Conservation (phyloP, 2,329 filamentous ascomycete species). For the Dothideomycetidae sp. region DNA sequence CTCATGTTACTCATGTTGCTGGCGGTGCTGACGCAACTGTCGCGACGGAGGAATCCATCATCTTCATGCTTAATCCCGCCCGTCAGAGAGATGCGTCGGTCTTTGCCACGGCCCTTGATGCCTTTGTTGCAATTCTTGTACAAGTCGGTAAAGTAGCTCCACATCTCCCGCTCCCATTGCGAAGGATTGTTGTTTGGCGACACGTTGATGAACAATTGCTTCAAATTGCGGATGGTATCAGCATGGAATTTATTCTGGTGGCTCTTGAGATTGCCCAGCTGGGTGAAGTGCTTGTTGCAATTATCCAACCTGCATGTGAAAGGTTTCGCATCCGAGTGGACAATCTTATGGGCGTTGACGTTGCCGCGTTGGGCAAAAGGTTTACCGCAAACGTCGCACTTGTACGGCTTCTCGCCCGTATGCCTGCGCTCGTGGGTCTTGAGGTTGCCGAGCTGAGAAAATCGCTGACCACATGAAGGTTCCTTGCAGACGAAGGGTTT, state of each 20-base stretch:
- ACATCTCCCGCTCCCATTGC: conserved; percentile 54
- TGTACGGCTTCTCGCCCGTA: conserved; percentile 73
- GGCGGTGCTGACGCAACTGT: conserved; percentile 1
- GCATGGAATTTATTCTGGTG: conserved; percentile 93
- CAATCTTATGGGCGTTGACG: conserved; percentile 67
- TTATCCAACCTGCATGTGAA: conserved; percentile 69
- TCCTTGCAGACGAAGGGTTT: conserved; percentile 72
- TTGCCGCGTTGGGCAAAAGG: conserved; percentile 77
- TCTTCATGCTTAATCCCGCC: neutral
- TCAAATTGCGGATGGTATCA: conserved; percentile 55
- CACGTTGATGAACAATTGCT: conserved; percentile 43
- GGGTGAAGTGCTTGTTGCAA: conserved; percentile 79
- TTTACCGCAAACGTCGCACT: conserved; percentile 67
- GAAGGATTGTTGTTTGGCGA: conserved; percentile 36
- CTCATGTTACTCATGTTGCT: neutral
- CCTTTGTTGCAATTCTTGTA: conserved; percentile 99
- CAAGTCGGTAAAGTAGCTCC: conserved; percentile 70
- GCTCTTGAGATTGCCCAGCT: conserved; percentile 85
- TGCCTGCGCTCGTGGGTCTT: conserved; percentile 85
- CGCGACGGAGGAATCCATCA: neutral
- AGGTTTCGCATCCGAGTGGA: conserved; percentile 62
- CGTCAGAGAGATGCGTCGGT: conserved; percentile 46
- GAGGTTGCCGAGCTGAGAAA: conserved; percentile 82
- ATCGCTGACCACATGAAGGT: conserved; percentile 59
- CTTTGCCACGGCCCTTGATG: conserved; percentile 88